Percentiles rank a stretch among this genome's conserved stretches.
Evolutionary conservation across 169 alveolate species (phyloP).

Genomic region (Plasmodium inui): DNA sequence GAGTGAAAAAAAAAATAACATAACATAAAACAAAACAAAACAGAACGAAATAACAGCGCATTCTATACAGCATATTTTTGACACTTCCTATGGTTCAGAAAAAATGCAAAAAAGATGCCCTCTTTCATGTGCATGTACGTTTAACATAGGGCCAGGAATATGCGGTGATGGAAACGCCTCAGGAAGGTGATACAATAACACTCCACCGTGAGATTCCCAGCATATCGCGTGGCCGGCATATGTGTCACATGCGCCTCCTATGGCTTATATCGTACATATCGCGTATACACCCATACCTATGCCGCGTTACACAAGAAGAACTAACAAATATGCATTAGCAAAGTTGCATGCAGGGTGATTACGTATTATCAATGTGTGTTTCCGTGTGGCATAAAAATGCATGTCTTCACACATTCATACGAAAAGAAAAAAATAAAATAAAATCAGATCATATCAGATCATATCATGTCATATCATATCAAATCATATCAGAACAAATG

Average conservation of each 20-base stretch:
- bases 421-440: not conserved
- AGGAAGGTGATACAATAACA: not conserved
- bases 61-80: conserved; percentile 16
- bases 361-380: conserved; percentile 36
- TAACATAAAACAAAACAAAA: not conserved
- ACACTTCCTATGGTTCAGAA: not conserved
- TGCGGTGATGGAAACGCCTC: not conserved
- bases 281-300: not conserved
- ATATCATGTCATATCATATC: not conserved
- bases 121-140: conserved; percentile 61
- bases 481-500: not conserved
- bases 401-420: conserved; percentile 2
- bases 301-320: not conserved
- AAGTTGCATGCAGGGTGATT: conserved; percentile 55
- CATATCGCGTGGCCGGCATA: not conserved
- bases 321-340: conserved; percentile 11
- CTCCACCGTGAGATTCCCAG: not conserved
- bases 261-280: not conserved
- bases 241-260: not conserved
- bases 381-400: conserved; percentile 57
- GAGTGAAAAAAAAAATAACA: not conserved
- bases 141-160: conserved; percentile 35
- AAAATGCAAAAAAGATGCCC: conserved; percentile 48
- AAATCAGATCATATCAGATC: not conserved
- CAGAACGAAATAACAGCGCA: conserved; percentile 18